Evolutionary conservation across 2,329 filamentous ascomycete species (phyloP).

Genomic region (Colletotrichum agaves): DNA sequence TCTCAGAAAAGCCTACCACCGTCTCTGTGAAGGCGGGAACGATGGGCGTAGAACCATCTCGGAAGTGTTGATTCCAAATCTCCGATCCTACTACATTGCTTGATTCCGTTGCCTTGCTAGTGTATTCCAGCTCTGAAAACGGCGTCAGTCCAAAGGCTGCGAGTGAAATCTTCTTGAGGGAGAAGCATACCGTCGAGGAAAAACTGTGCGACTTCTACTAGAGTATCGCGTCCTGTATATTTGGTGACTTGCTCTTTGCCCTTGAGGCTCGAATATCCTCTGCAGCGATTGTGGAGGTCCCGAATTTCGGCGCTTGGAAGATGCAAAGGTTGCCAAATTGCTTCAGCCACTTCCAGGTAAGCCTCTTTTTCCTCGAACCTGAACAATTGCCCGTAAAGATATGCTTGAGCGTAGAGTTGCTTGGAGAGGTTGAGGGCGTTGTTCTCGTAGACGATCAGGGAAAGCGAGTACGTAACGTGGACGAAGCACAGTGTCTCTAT

Average conservation of each 20-base stretch:
- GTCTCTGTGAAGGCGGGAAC: conserved; percentile 50
- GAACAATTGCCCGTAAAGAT: conserved; percentile 56
- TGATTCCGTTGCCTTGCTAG: conserved; percentile 43
- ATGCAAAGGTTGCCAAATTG: conserved; percentile 60
- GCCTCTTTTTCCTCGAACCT: conserved; percentile 46
- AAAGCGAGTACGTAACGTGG: conserved; percentile 63
- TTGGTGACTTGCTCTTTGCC: conserved; percentile 51
- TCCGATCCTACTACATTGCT: conserved; percentile 52
- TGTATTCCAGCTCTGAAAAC: conserved; percentile 59
- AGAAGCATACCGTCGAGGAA: conserved; percentile 61
- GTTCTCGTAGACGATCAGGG: conserved; percentile 57
- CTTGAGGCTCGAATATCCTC: conserved; percentile 47
- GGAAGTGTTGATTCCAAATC: conserved; percentile 55
- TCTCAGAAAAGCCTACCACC: conserved; percentile 49
- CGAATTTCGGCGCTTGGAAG: conserved; percentile 46
- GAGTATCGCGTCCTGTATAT: conserved; percentile 46
- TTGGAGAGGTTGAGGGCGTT: conserved; percentile 49
- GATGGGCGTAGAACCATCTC: conserved; percentile 41
- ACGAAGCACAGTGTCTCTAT: conserved; percentile 61
- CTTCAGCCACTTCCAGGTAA: conserved; percentile 56
- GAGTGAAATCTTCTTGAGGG: not conserved
- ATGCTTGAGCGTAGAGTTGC: conserved; percentile 58
- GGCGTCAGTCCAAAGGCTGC: not conserved
- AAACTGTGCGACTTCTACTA: conserved; percentile 55
- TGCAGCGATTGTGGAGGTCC: conserved; percentile 40